A percentile compares a stretch with the other conserved stretches of the same genome.
phyloP scores from a whole-genome alignment of 2,329 filamentous ascomycete species.

The Colletotrichum ledebouriae region DNA sequence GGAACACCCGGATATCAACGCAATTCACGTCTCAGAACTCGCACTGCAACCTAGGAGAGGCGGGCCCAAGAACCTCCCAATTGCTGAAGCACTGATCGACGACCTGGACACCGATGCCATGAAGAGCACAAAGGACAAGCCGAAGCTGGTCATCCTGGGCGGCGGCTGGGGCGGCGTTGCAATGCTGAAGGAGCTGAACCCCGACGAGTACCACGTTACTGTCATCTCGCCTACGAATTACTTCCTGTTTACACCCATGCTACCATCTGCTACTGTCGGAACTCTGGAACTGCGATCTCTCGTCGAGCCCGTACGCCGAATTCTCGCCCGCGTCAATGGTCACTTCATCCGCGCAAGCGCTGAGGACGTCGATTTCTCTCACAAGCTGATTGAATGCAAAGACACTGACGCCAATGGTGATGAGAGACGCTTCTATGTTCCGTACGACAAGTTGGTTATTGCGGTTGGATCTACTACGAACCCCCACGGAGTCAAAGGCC shows the following conservation, averaged over 20 bases:
- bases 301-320: conserved; percentile 91
- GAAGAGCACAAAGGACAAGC: conserved; percentile 84
- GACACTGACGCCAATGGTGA: conserved; percentile 79
- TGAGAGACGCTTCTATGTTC: conserved; percentile 89
- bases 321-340: conserved; percentile 81
- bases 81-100: conserved; percentile 88
- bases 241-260: conserved; percentile 98
- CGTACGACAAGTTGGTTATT: conserved; percentile 96
- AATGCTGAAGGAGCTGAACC: conserved; percentile 88
- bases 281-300: conserved; percentile 92
- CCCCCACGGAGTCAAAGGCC: conserved; percentile 92
- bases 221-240: conserved; percentile 96
- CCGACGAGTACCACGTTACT: conserved; percentile 95
- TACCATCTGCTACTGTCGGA: conserved; percentile 96
- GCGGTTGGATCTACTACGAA: conserved; percentile 94
- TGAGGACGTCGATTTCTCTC: conserved; percentile 90
- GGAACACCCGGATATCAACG: conserved; percentile 73
- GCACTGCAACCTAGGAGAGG: conserved; percentile 86
- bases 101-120: conserved; percentile 85
- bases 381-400: conserved; percentile 90
- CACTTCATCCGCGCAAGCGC: conserved; percentile 92
- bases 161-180: conserved; percentile 97
- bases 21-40: conserved; percentile 86
- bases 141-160: conserved; percentile 90
- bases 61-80: conserved; percentile 94